Base-by-base conservation (phyloP, 192 early-diverging fungal genomes). In the Coemansia sp. region DNA sequence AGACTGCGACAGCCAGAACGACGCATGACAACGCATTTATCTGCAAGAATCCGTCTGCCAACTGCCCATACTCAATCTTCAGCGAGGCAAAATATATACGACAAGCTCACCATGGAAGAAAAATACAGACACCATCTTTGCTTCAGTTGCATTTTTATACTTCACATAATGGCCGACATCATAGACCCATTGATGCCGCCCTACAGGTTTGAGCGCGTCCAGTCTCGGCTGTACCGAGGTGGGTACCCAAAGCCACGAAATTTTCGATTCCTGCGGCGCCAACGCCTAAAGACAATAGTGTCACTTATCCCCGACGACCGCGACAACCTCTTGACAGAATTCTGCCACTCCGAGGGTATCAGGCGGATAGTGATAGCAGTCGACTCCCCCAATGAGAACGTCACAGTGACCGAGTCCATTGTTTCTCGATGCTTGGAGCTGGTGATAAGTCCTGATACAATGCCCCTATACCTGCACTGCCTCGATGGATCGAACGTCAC, bases 391-490 rank as follows among this genome's bases (percentile, higher is more conserved):
- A 94, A 96, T 58, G 92, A 95, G 52, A 90, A 88, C 53, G 85
- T 96, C 34, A 91, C 95, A 3, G 65, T 97, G 2, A 88, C 82
- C 3, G 91, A 93, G 60, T 83, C 81, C 33, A 84, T 85, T 9
- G 91, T 88, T 2, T 77, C 90, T 2, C 80, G 83, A 27, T 84
- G 86, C 37, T 65, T 92, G 14, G 86, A 87, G 62, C 82, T 93
- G 3, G 74, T 97, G 18, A 88, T 92, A 11, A 88, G 96, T 58
- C 84, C 87, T 2, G 35, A 56, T 1, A 86, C 88, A 50, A 63
- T 83, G 39, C 96, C 95, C 0, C 58, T 95, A 21, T 97, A 90
- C 65, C 58, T 98, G 4, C 96, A 98, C 68, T 97, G 95, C 63
- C 70, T 93, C 27, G 92, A 97, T 65, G 95, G 95, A 10, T 85